phyloP scores from a whole-genome alignment of 768 basidiomycete species.

The Rhodotorula paludigena region DNA sequence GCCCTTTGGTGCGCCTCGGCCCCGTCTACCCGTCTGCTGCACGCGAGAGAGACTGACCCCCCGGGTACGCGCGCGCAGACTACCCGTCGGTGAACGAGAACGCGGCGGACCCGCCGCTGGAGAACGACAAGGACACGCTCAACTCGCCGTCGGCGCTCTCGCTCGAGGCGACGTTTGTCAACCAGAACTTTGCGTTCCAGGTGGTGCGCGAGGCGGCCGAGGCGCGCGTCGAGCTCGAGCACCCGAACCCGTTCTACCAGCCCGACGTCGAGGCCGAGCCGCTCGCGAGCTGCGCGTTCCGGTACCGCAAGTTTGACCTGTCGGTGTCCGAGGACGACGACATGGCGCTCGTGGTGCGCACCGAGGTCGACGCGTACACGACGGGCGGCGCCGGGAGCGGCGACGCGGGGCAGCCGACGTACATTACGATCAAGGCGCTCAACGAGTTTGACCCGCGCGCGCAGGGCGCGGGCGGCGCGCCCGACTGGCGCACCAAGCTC shows the following conservation, averaged over 20 bases:
- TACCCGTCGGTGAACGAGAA: slow-evolving; percentile 99
- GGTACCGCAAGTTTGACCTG: slow-evolving; percentile 91
- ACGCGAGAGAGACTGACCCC: neutral
- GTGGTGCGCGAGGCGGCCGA: slow-evolving; percentile 69
- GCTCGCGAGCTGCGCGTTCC: slow-evolving; percentile 89
- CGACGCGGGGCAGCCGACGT: slow-evolving; percentile 53
- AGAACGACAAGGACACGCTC: slow-evolving; percentile 63
- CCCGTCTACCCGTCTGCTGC: neutral
- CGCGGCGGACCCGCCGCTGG: slow-evolving; percentile 85
- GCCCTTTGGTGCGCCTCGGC: slow-evolving; percentile 55
- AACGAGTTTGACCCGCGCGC: slow-evolving; percentile 95
- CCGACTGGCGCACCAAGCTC: slow-evolving; percentile 97
- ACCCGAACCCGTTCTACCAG: slow-evolving; percentile 92
- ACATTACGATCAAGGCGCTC: slow-evolving; percentile 86
- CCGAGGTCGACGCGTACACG: slow-evolving; percentile 90
- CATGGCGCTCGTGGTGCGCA: slow-evolving; percentile 82
- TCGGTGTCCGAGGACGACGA: slow-evolving; percentile 75
- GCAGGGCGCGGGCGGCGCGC: slow-evolving; percentile 84
- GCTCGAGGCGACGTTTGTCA: slow-evolving; percentile 96
- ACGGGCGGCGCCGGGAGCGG: slow-evolving; percentile 39
- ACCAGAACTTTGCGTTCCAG: slow-evolving; percentile 97
- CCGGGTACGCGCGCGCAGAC: slow-evolving; percentile 49
- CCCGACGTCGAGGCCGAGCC: slow-evolving; percentile 84
- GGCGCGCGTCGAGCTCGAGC: slow-evolving; percentile 64
- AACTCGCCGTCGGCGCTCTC: slow-evolving; percentile 91